Evolutionary conservation across 202 grass and related monocot species (phyloP).

Genomic region (Zizania palustris): DNA sequence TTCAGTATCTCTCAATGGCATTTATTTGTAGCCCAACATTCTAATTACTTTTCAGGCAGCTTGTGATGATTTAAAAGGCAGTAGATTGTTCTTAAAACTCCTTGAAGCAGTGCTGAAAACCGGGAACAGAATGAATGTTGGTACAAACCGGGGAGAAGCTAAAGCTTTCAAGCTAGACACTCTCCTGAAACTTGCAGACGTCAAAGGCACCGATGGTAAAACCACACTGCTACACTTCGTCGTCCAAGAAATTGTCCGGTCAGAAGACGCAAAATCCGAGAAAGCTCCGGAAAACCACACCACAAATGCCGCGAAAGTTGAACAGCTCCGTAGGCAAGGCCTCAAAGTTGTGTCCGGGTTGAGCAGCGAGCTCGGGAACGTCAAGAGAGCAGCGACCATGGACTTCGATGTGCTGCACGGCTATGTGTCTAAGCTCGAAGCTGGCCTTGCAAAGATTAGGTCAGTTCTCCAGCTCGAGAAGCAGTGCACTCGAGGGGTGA

Average conservation of each 20-base stretch:
- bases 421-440: slow-evolving; percentile 82
- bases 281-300: slow-evolving; percentile 39
- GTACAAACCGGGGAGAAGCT: slow-evolving; percentile 76
- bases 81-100: slow-evolving; percentile 81
- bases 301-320: slow-evolving; percentile 48
- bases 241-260: slow-evolving; percentile 83
- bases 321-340: slow-evolving; percentile 71
- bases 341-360: slow-evolving; percentile 71
- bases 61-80: slow-evolving; percentile 84
- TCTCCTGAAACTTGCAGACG: slow-evolving; percentile 82
- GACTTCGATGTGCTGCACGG: slow-evolving; percentile 83
- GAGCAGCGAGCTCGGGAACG: slow-evolving; percentile 76
- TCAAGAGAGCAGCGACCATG: slow-evolving; percentile 86
- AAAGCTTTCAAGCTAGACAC: slow-evolving; percentile 90
- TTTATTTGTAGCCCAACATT: neutral
- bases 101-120: slow-evolving; percentile 87
- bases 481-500: slow-evolving; percentile 57
- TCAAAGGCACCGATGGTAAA: slow-evolving; percentile 83
- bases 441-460: slow-evolving; percentile 57
- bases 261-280: slow-evolving; percentile 57
- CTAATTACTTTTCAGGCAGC: slow-evolving; percentile 59
- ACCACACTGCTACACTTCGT: slow-evolving; percentile 90
- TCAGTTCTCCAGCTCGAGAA: slow-evolving; percentile 66
- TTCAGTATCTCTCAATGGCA: neutral
- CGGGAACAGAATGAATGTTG: slow-evolving; percentile 89